phyloP scores from a whole-genome alignment of 441 rosid genomes.

The California macrophylla region DNA sequence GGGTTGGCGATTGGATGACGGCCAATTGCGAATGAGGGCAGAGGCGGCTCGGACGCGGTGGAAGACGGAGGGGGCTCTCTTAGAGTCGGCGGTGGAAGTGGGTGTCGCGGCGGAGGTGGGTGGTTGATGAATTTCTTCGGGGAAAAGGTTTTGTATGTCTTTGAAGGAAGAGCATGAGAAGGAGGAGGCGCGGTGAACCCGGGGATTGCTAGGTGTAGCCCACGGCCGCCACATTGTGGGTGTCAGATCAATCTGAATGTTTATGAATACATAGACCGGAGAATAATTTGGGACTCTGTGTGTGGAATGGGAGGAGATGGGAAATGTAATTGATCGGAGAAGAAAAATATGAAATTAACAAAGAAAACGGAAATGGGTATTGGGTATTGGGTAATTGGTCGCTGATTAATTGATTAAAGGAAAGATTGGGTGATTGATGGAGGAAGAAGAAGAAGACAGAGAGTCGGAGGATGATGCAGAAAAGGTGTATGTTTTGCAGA shows the following conservation, averaged over 20 bases:
- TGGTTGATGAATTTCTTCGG: slow-evolving; percentile 20
- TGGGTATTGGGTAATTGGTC: too few relatives aligned
- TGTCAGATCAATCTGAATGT: not conserved
- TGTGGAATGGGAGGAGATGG: not conserved
- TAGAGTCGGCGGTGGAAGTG: slow-evolving; percentile 17
- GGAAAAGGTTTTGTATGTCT: slow-evolving; percentile 42
- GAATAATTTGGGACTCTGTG: too few relatives aligned
- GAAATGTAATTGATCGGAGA: not conserved
- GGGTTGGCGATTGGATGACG: slow-evolving; percentile 11
- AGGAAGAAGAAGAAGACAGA: too few relatives aligned
- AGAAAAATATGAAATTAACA: too few relatives aligned
- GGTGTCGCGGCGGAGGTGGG: not conserved
- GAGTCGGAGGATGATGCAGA: too few relatives aligned
- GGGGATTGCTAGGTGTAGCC: slow-evolving; percentile 37
- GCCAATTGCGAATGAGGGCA: slow-evolving; percentile 30
- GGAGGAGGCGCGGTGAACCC: slow-evolving; percentile 31
- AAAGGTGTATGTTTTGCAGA: too few relatives aligned
- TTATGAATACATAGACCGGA: too few relatives aligned
- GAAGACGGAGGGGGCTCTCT: slow-evolving; percentile 24
- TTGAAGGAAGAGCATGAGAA: slow-evolving; percentile 43
- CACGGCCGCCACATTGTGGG: slow-evolving; percentile 75
- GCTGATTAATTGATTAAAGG: too few relatives aligned
- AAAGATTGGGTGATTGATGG: too few relatives aligned
- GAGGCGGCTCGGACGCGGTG: slow-evolving; percentile 42
- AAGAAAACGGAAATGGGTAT: too few relatives aligned